Evolutionary conservation across 1,284 basidiomycete genomes (phyloP).

Genomic region (Ceratobasidium sp.): DNA sequence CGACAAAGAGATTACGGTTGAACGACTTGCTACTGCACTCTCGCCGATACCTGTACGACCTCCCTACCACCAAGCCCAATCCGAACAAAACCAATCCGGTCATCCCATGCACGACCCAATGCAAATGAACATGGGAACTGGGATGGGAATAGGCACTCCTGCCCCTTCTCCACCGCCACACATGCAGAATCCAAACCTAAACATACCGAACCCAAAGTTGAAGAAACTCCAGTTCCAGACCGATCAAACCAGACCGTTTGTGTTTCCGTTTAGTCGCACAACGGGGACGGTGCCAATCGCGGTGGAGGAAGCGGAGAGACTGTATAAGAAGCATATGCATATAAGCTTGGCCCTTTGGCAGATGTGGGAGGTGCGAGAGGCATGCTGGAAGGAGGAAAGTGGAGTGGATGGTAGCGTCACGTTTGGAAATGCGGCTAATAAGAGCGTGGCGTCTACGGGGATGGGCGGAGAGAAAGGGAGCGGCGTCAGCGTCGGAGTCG

Average conservation of each 20-base stretch:
- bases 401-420: constrained; percentile 68
- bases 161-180: constrained; percentile 87
- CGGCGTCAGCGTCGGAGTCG: constrained; percentile 40
- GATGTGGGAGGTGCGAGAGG: constrained; percentile 94
- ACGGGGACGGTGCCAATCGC: constrained; percentile 78
- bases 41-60: constrained; percentile 92
- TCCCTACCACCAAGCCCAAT: constrained; percentile 83
- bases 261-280: constrained; percentile 89
- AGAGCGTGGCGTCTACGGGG: constrained; percentile 37
- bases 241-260: constrained; percentile 91
- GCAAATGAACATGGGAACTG: constrained; percentile 41
- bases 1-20: constrained; percentile 51
- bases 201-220: constrained; percentile 66
- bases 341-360: constrained; percentile 89
- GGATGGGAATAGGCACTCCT: constrained; percentile 68
- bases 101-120: constrained; percentile 56
- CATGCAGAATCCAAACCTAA: constrained; percentile 25
- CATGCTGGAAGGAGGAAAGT: constrained; percentile 92
- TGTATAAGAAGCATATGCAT: constrained; percentile 92
- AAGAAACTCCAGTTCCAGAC: constrained; percentile 99
- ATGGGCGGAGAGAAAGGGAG: constrained; percentile 45
- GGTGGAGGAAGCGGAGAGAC: constrained; percentile 92
- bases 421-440: constrained; percentile 48
- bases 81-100: constrained; percentile 53
- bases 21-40: constrained; percentile 85